A percentile compares a stretch with the other conserved stretches of the same genome.
Conservation (phyloP, 148 eudicot genomes). For the Linanthus parryae region DNA sequence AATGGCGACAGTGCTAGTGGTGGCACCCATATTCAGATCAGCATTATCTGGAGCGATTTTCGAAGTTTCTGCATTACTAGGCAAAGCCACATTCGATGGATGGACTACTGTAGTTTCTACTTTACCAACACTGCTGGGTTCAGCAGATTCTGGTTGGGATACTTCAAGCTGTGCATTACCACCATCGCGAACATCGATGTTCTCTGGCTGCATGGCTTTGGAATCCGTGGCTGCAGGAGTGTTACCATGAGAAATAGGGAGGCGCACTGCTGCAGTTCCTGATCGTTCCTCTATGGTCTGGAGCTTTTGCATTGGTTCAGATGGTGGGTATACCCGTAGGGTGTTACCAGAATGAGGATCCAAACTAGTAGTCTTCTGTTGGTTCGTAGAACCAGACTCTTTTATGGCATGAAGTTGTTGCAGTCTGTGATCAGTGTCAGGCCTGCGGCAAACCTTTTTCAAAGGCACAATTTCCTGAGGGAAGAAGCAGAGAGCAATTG, state of each 20-base stretch:
- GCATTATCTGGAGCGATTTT: not conserved
- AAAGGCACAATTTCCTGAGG: constrained; percentile 80
- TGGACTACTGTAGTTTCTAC: not conserved
- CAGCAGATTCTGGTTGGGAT: constrained; percentile 2
- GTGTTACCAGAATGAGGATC: constrained; percentile 8
- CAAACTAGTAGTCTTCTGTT: constrained; percentile 1
- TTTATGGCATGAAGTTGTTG: constrained; percentile 48
- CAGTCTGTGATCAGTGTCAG: constrained; percentile 84
- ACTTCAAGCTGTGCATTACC: too few relatives aligned
- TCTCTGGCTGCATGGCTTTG: too few relatives aligned
- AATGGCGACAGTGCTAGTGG: too few relatives aligned
- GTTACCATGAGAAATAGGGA: constrained; percentile 1
- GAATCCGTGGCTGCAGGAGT: not conserved
- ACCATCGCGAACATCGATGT: too few relatives aligned
- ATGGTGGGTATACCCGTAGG: constrained; percentile 9
- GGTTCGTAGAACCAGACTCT: constrained; percentile 7
- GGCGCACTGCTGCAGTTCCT: too few relatives aligned
- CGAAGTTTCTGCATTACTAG: not conserved
- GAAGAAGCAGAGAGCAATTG: not conserved
- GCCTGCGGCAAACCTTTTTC: constrained; percentile 78
- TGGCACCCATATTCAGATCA: not conserved
- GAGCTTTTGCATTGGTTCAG: constrained; percentile 3
- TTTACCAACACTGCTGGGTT: not conserved
- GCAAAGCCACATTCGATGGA: not conserved
- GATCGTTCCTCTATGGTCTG: constrained; percentile 1